Evolutionary conservation across 176 grass and related monocot genomes (phyloP).

Genomic region (Alopecurus myosuroides): DNA sequence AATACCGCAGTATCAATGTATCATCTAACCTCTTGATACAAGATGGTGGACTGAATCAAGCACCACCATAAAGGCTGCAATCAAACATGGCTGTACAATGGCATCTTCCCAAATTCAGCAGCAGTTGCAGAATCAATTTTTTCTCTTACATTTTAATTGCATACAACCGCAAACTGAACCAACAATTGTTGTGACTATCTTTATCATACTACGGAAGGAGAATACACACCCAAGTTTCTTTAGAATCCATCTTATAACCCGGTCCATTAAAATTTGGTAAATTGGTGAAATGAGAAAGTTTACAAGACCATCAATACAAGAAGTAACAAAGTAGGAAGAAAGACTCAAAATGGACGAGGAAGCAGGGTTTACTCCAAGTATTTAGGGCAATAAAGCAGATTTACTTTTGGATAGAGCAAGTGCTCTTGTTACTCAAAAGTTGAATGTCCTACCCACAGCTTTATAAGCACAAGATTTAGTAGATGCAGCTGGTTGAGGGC

Average conservation of each 20-base stretch:
- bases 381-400: not conserved
- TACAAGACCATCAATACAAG: not conserved
- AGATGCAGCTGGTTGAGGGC: not conserved
- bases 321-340: not conserved
- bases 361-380: not conserved
- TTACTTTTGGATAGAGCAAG: not conserved
- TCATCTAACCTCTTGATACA: not conserved
- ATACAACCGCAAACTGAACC: not conserved
- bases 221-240: not conserved
- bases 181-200: not conserved
- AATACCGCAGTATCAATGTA: not conserved
- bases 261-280: not conserved
- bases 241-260: not conserved
- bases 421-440: not conserved
- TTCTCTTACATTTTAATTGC: not conserved
- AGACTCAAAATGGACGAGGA: not conserved
- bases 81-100: too few relatives aligned
- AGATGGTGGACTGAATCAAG: not conserved
- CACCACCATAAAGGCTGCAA: slow-evolving; percentile 12
- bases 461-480: not conserved
- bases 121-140: too few relatives aligned
- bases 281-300: not conserved
- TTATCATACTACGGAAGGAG: not conserved
- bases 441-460: not conserved
- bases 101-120: too few relatives aligned